Percentiles rank a stretch among this genome's conserved stretches.
These are phyloP conservation scores for Stenogyne calaminthoides DNA, from an alignment of 305 asterid species.

Conservation along the genomic window DNA sequence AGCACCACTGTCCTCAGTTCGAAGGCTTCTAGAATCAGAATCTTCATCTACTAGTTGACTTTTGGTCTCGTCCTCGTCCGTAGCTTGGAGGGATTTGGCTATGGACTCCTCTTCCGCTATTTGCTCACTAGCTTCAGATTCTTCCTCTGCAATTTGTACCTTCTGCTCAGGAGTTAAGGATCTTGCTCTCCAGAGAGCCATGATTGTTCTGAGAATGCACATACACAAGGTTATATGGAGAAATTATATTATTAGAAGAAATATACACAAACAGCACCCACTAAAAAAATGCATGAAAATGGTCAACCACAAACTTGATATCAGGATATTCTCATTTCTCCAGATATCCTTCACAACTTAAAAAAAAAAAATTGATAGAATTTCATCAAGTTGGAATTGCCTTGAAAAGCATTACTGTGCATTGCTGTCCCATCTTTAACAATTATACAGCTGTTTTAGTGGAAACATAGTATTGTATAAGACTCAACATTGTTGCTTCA, in stretches of 20 bases:
- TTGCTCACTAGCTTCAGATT: conserved; percentile 64
- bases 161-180: conserved; percentile 94
- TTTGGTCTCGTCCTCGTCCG: conserved; percentile 66
- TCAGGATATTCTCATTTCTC: neutral
- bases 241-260: conserved; percentile 3
- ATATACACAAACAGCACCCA: neutral
- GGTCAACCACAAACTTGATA: neutral
- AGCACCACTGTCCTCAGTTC: conserved; percentile 68
- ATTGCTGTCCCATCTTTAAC: neutral
- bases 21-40: conserved; percentile 60
- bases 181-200: conserved; percentile 93
- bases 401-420: neutral
- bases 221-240: conserved; percentile 19
- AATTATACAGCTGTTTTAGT: neutral
- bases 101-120: conserved; percentile 67
- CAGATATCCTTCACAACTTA: neutral
- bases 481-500: neutral
- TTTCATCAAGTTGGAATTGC: neutral
- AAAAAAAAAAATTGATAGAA: neutral
- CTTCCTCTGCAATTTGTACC: conserved; percentile 81
- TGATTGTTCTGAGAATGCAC: conserved; percentile 67
- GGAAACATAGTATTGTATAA: neutral
- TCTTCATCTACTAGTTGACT: conserved; percentile 61
- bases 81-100: conserved; percentile 43
- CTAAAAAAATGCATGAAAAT: neutral